Percentiles rank a stretch among this genome's conserved stretches.
Conservation (phyloP, 148 eudicot species). For the Chenopodium berlandieri region DNA sequence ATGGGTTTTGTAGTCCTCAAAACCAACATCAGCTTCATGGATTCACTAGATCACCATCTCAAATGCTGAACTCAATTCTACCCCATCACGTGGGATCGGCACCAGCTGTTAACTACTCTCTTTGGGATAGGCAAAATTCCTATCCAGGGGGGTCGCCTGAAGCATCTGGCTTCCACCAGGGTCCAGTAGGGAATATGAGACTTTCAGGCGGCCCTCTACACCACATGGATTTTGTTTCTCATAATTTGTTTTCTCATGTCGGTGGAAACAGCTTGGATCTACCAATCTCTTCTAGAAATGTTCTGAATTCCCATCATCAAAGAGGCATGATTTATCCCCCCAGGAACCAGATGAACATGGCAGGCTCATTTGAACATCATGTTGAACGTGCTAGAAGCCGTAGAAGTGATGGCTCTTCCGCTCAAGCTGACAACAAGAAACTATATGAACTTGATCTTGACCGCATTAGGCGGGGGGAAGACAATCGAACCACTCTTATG, state of each 20-base stretch:
- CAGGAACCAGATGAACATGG: constrained; percentile 59
- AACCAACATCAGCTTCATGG: constrained; percentile 47
- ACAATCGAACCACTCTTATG: constrained; percentile 85
- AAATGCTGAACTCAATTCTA: constrained; percentile 45
- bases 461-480: constrained; percentile 69
- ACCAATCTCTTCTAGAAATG: constrained; percentile 52
- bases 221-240: constrained; percentile 56
- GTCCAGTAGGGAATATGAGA: constrained; percentile 61
- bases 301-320: constrained; percentile 51
- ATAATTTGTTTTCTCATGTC: constrained; percentile 46
- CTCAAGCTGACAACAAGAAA: constrained; percentile 64
- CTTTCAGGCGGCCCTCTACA: constrained; percentile 58
- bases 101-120: constrained; percentile 64
- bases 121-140: constrained; percentile 65
- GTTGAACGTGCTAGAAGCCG: constrained; percentile 58
- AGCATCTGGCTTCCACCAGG: constrained; percentile 56
- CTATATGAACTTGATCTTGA: constrained; percentile 86
- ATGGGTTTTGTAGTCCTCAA: constrained; percentile 43
- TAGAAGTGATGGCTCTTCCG: constrained; percentile 54
- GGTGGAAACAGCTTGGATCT: constrained; percentile 63
- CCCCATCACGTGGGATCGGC: constrained; percentile 79
- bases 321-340: constrained; percentile 56
- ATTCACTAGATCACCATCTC: constrained; percentile 51
- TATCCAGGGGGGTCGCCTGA: constrained; percentile 59
- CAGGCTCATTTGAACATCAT: constrained; percentile 55